Conservation (phyloP, 495 filamentous ascomycete genomes). For the Penicillium flavigenum region DNA sequence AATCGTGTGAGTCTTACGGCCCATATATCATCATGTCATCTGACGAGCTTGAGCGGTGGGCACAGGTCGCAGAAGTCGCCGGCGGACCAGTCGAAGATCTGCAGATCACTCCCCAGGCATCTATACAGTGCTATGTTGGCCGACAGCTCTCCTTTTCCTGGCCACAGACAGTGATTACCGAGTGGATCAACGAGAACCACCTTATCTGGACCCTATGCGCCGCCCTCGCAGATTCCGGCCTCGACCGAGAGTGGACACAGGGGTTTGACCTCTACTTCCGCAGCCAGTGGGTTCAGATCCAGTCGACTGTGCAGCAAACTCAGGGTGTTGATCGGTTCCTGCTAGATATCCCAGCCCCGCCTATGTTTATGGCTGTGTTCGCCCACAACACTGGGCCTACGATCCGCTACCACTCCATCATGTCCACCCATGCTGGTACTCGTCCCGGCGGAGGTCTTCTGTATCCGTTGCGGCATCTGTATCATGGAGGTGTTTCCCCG, state of each 20-base stretch:
- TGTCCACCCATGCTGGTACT: not conserved
- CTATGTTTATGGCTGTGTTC: not conserved
- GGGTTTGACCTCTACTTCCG: not conserved
- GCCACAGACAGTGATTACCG: not conserved
- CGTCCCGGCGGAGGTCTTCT: not conserved
- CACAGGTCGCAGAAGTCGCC: not conserved
- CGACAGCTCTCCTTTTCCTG: not conserved
- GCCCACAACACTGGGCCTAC: not conserved
- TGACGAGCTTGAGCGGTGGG: not conserved
- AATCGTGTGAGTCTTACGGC: not conserved
- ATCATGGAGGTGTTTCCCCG: not conserved
- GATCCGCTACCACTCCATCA: not conserved
- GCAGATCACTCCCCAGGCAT: not conserved
- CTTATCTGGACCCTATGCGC: not conserved
- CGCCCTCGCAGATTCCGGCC: not conserved
- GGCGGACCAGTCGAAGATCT: not conserved
- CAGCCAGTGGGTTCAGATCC: not conserved
- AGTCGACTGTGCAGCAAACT: not conserved
- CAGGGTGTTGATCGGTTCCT: not conserved
- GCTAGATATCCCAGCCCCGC: not conserved
- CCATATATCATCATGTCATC: not conserved
- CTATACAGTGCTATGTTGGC: not conserved
- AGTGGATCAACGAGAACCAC: slow-evolving; percentile 5
- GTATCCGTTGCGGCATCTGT: not conserved
- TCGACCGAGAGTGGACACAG: not conserved